Evolutionary conservation across 148 eudicot species (phyloP).

Genomic region (Fagopyrum homotropicum): DNA sequence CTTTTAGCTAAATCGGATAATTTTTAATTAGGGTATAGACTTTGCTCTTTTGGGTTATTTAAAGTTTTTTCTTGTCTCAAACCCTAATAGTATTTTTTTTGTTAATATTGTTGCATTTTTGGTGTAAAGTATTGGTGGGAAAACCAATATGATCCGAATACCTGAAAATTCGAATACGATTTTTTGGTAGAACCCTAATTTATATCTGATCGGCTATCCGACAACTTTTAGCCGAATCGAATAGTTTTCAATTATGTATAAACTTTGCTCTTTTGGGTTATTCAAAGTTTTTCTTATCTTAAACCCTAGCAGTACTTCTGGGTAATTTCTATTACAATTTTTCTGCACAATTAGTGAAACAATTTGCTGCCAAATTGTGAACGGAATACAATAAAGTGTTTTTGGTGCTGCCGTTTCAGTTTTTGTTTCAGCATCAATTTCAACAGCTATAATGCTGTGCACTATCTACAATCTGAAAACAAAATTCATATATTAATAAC

Average conservation of each 20-base stretch:
- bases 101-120: too few relatives aligned
- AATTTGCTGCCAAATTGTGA: not conserved
- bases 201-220: too few relatives aligned
- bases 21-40: not conserved
- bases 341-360: not conserved
- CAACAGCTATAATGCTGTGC: not conserved
- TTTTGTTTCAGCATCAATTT: conserved; percentile 12
- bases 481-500: not conserved
- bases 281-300: too few relatives aligned
- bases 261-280: not conserved
- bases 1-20: too few relatives aligned
- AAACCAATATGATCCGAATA: too few relatives aligned
- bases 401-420: conserved; percentile 6
- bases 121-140: too few relatives aligned
- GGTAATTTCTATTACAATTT: not conserved
- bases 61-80: too few relatives aligned
- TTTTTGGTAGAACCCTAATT: too few relatives aligned
- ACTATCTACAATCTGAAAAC: not conserved
- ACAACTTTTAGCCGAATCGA: too few relatives aligned
- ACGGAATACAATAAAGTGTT: not conserved
- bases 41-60: not conserved
- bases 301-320: not conserved
- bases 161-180: too few relatives aligned
- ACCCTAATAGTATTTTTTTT: too few relatives aligned
- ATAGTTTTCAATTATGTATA: not conserved